phyloP scores from a whole-genome alignment of 2,329 filamentous ascomycete species.

The Neophaeococcomyces mojaviensis region DNA sequence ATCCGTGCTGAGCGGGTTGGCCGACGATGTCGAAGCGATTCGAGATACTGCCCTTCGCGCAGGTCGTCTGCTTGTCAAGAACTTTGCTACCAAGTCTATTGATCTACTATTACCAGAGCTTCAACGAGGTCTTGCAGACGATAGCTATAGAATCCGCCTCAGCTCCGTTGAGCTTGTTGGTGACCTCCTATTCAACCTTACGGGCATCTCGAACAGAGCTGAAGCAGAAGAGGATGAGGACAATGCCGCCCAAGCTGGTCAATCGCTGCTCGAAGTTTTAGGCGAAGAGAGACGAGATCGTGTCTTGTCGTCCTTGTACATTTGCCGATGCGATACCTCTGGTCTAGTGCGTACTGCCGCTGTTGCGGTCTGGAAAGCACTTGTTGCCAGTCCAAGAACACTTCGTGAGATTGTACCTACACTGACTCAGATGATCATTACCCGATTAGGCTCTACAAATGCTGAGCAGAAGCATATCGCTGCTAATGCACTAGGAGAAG shows the following conservation, averaged over 20 bases:
- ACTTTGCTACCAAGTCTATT: conserved; percentile 90
- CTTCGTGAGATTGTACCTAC: conserved; percentile 94
- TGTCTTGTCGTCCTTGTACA: conserved; percentile 92
- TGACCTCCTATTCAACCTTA: conserved; percentile 94
- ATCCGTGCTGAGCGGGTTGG: conserved; percentile 84
- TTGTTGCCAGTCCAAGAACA: conserved; percentile 84
- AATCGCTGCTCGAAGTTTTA: conserved; percentile 87
- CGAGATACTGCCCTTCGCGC: conserved; percentile 93
- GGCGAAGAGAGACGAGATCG: conserved; percentile 96
- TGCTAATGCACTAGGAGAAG: conserved; percentile 89
- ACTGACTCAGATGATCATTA: conserved; percentile 88
- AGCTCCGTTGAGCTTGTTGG: conserved; percentile 97
- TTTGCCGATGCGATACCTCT: conserved; percentile 94
- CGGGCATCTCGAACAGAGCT: conserved; percentile 74
- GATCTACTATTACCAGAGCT: conserved; percentile 90
- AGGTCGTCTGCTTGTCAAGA: conserved; percentile 91
- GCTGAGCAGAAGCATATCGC: conserved; percentile 99
- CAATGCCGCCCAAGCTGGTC: conserved; percentile 72
- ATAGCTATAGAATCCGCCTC: conserved; percentile 94
- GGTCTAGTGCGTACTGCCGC: conserved; percentile 83
- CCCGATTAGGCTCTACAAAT: conserved; percentile 86
- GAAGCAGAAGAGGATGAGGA: conserved; percentile 71
- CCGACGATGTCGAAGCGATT: conserved; percentile 93
- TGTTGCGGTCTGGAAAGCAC: conserved; percentile 90
- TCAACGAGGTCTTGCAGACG: conserved; percentile 91